These are phyloP conservation scores for Grigorovia humatica DNA, from an alignment of 805 yeast genomes.

Conservation along the genomic window DNA sequence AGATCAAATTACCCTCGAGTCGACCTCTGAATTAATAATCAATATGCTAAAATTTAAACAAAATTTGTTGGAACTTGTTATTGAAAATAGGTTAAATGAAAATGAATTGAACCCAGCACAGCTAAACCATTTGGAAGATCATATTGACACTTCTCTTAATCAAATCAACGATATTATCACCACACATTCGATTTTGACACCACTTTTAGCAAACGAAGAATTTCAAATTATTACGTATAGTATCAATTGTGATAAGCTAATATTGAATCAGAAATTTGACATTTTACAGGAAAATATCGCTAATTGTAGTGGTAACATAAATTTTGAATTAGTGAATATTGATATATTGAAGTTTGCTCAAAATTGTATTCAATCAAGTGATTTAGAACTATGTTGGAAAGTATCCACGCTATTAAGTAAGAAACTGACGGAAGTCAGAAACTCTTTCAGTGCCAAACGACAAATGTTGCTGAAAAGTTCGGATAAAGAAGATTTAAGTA, in stretches of 20 bases:
- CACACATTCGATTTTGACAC: background rate
- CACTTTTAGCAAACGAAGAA: background rate
- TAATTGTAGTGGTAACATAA: background rate
- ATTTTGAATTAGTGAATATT: slow-evolving; percentile 10
- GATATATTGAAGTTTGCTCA: slow-evolving; percentile 14
- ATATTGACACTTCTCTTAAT: slow-evolving; percentile 7
- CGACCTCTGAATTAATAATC: slow-evolving; percentile 16
- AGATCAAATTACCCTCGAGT: slow-evolving; percentile 19
- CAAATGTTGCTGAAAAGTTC: slow-evolving; percentile 6
- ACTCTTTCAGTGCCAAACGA: slow-evolving; percentile 8
- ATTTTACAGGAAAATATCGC: background rate
- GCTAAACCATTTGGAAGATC: slow-evolving; percentile 14
- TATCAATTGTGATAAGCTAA: background rate
- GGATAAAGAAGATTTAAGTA: slow-evolving; percentile 15
- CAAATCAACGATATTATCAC: slow-evolving; percentile 14
- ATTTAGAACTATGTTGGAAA: slow-evolving; percentile 12
- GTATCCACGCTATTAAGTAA: slow-evolving; percentile 12
- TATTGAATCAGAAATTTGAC: background rate
- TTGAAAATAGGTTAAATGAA: slow-evolving; percentile 7
- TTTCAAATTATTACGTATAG: background rate
- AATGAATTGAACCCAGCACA: slow-evolving; percentile 12
- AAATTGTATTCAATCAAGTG: slow-evolving; percentile 6
- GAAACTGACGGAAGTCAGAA: slow-evolving; percentile 10
- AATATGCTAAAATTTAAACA: slow-evolving; percentile 14
- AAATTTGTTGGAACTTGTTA: slow-evolving; percentile 12